Evolutionary conservation across 441 rosid genomes (phyloP).

Genomic region (Gossypium aridum): DNA sequence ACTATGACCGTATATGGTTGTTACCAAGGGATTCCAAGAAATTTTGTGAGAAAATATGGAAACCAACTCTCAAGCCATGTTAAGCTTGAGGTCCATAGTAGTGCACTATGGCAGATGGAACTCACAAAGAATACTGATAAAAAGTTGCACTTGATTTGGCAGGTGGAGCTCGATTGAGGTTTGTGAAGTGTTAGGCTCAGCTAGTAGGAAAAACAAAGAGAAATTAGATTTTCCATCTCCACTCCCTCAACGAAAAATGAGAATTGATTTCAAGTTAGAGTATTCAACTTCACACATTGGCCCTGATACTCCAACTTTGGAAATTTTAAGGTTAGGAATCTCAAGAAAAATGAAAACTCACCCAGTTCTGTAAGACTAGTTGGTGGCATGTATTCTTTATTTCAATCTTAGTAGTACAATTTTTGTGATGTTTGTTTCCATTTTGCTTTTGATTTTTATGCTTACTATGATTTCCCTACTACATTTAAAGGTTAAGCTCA

Average conservation of each 20-base stretch:
- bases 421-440: not conserved
- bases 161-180: slow-evolving; percentile 22
- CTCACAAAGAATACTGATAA: slow-evolving; percentile 1
- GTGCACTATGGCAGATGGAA: not conserved
- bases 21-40: slow-evolving; percentile 17
- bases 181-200: not conserved
- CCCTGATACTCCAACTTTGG: not conserved
- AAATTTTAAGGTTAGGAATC: not conserved
- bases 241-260: not conserved
- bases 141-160: slow-evolving; percentile 20
- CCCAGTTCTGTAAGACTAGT: no score
- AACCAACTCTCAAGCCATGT: slow-evolving; percentile 7
- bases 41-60: slow-evolving; percentile 12
- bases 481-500: not conserved
- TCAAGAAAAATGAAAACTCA: not conserved
- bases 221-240: not conserved
- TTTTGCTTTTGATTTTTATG: not conserved
- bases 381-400: not conserved
- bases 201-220: not conserved
- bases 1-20: not conserved
- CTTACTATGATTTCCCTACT: not conserved
- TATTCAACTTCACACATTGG: not conserved
- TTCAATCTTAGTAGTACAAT: not conserved
- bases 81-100: slow-evolving; percentile 17
- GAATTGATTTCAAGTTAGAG: not conserved